Base-by-base conservation (phyloP, 2,329 filamentous ascomycete species). In the Beauveria asiatica region DNA sequence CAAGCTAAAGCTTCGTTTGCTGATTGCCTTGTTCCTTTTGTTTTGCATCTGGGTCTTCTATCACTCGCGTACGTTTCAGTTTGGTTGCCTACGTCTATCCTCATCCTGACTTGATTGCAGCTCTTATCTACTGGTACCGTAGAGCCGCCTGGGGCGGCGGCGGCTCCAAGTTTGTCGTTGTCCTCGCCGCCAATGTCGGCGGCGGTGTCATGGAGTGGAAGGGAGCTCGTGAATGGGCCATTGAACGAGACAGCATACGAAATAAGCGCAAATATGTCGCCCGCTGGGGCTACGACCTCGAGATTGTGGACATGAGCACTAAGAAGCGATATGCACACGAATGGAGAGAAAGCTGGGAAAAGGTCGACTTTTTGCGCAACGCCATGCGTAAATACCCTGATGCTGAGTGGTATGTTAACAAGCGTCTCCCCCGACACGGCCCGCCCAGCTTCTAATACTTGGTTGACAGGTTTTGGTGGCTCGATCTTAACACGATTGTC, bases 181-280 rank as follows among this genome's bases (percentile, higher is more conserved):
- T 99, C 64, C 80, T 97, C 21, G 92, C 89, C 25, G 92, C 94
- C 59, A 99, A 99, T 70, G 83, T 96, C 64, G 94, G 94, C 53
- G 94, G 94, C 62, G 94, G 94, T 68, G 94, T 99, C 8, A 97
- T 97, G 92, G 93, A 97, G 70, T 97, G 92, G 93, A 99, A 99
- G 74, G 93, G 93, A 0, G 89, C 93, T 21, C 84, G 92, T 63
- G 94, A 99, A 76, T 99, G 94, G 94, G 94, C 94, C 1, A 96
- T 97, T 68, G 94, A 99, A 76, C 83, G 94, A 72, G 92, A 97
- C 77, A 97, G 93, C 70, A 85, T 97, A 59, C 87, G 87, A 72
- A 99, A 99, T 76, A 99, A 99, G 80, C 87, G 88, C 71, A 89
- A 87, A 69, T 99, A 99, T 70, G 88, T 86, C 2, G 81, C 84